Percentiles rank a stretch among this genome's conserved stretches.
Conservation (phyloP, 192 early-diverging fungal genomes). For the Dimargaris verticillata region DNA sequence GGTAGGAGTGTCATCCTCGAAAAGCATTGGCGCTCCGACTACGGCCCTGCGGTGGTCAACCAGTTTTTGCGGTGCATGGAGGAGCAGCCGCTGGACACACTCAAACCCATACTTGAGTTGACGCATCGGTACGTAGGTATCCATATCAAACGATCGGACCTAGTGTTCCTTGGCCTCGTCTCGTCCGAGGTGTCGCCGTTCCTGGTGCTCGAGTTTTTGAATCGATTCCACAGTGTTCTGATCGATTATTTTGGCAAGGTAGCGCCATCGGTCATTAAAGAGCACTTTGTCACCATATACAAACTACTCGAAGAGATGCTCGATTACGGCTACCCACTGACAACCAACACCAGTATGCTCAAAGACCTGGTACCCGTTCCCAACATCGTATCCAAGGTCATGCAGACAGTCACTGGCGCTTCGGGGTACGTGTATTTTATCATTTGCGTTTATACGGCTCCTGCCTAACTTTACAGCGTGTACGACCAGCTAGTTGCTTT, state of each 20-base stretch:
- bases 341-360: conserved; percentile 72
- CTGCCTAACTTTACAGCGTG: too few relatives aligned
- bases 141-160: conserved; percentile 35
- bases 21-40: conserved; percentile 9
- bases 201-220: conserved; percentile 71
- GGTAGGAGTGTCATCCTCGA: not conserved
- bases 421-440: not conserved
- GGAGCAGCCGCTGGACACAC: not conserved
- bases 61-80: not conserved
- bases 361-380: conserved; percentile 77
- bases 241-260: conserved; percentile 71
- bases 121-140: conserved; percentile 13
- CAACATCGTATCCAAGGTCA: conserved; percentile 67
- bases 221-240: conserved; percentile 60
- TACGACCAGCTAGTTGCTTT: too few relatives aligned
- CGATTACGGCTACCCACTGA: conserved; percentile 76
- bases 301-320: conserved; percentile 86
- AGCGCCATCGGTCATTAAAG: conserved; percentile 67
- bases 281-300: conserved; percentile 74
- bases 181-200: conserved; percentile 67
- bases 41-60: not conserved
- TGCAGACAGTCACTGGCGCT: conserved; percentile 56
- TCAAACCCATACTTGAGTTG: conserved; percentile 3
- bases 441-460: not conserved
- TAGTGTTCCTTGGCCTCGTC: conserved; percentile 64